phyloP scores from a whole-genome alignment of 495 filamentous ascomycete species.

The Pyrenopolyporus hunteri region DNA sequence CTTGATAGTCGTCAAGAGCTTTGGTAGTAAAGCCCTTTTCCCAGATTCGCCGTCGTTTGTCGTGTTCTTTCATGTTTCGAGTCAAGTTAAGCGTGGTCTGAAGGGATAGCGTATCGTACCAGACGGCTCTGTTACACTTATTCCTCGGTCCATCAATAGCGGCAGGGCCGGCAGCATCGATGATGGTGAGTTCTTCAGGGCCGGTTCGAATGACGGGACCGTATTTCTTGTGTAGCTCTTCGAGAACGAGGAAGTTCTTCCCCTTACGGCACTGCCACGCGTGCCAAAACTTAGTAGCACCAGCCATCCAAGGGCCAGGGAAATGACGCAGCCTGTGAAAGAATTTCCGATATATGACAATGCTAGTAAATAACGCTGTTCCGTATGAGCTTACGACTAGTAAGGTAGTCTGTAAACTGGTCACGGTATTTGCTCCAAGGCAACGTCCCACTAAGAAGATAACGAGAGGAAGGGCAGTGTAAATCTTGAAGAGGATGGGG shows the following conservation, averaged over 20 bases:
- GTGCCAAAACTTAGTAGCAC: slow-evolving; percentile 49
- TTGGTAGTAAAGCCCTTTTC: slow-evolving; percentile 39
- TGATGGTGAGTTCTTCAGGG: slow-evolving; percentile 45
- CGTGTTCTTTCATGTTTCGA: slow-evolving; percentile 39
- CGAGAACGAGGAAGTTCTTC: slow-evolving; percentile 47
- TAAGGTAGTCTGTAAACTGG: neutral
- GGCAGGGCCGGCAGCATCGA: slow-evolving; percentile 39
- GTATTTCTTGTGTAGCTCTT: slow-evolving; percentile 42
- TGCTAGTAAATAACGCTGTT: slow-evolving; percentile 48
- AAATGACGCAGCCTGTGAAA: slow-evolving; percentile 54
- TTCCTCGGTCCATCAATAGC: slow-evolving; percentile 42
- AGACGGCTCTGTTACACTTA: slow-evolving; percentile 45
- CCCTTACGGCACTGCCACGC: slow-evolving; percentile 34
- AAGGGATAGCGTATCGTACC: slow-evolving; percentile 51
- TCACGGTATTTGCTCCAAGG: neutral
- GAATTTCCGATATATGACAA: slow-evolving; percentile 52
- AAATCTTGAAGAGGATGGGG: slow-evolving; percentile 6
- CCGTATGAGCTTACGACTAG: slow-evolving; percentile 30
- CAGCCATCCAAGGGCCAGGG: slow-evolving; percentile 51
- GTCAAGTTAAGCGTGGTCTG: slow-evolving; percentile 41
- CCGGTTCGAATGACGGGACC: slow-evolving; percentile 50
- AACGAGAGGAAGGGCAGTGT: neutral
- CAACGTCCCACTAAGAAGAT: neutral
- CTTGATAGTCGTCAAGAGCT: slow-evolving; percentile 34
- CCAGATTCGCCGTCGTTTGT: slow-evolving; percentile 45